Conservation (phyloP, 2,329 filamentous ascomycete genomes). For the Colletotrichum truncatum region DNA sequence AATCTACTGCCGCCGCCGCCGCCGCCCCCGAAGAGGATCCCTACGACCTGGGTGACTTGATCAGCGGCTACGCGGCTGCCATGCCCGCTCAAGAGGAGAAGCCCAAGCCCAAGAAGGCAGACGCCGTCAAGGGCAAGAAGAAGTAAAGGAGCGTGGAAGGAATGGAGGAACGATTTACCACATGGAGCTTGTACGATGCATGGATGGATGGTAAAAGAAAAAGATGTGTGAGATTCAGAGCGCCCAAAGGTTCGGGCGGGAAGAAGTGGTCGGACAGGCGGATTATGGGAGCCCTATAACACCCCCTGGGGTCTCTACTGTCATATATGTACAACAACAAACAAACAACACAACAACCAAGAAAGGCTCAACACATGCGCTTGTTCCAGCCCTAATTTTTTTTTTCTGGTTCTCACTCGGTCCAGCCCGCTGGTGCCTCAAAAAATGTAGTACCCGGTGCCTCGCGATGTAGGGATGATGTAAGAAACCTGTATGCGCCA, state of each 20-base stretch:
- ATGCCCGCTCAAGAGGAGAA: conserved; percentile 43
- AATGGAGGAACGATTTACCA: too few relatives aligned
- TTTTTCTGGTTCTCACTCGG: too few relatives aligned
- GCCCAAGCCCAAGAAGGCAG: conserved; percentile 43
- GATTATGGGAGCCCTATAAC: conserved; percentile 24
- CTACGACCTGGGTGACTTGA: conserved; percentile 57
- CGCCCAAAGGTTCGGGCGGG: background rate
- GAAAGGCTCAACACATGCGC: conserved; percentile 14
- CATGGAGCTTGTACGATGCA: conserved; percentile 29
- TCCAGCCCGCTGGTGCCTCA: conserved; percentile 3
- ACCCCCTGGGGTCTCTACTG: conserved; percentile 27
- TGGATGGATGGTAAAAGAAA: background rate
- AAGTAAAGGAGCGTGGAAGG: conserved; percentile 43
- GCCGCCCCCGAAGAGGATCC: conserved; percentile 33
- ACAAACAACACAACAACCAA: conserved; percentile 6
- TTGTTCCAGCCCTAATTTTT: conserved; percentile 16
- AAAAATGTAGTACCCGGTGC: conserved; percentile 4
- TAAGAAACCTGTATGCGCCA: conserved; percentile 13
- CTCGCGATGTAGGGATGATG: conserved; percentile 11
- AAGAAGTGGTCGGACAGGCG: conserved; percentile 12
- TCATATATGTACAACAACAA: conserved; percentile 35
- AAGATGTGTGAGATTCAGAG: background rate
- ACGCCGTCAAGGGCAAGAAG: conserved; percentile 52
- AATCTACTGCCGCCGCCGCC: conserved; percentile 3
- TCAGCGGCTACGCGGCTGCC: conserved; percentile 54